Conservation (phyloP, 805 yeast species). For the Wickerhamomyces sydowiorum region DNA sequence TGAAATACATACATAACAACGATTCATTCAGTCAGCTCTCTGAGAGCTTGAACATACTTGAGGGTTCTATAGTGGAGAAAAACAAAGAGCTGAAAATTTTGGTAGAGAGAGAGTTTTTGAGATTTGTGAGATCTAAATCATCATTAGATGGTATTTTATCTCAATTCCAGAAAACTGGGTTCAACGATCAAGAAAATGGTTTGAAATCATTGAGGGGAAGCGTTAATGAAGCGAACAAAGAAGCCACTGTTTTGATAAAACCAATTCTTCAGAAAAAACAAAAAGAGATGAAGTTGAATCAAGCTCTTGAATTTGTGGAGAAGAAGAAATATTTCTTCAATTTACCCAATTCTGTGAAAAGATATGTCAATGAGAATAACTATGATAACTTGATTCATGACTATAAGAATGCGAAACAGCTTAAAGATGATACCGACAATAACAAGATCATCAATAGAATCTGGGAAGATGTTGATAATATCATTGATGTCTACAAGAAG, state of each 20-base stretch:
- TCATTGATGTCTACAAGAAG: conserved; percentile 49
- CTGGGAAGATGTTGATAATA: conserved; percentile 49
- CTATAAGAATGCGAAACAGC: conserved; percentile 44
- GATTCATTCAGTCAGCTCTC: conserved; percentile 48
- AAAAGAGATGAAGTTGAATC: conserved; percentile 41
- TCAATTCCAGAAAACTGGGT: conserved; percentile 40
- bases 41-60: conserved; percentile 42
- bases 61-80: conserved; percentile 41
- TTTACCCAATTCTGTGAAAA: conserved; percentile 44
- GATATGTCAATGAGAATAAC: conserved; percentile 41
- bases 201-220: conserved; percentile 33
- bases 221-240: conserved; percentile 43
- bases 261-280: conserved; percentile 51
- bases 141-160: conserved; percentile 54
- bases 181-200: conserved; percentile 17
- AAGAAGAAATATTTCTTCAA: conserved; percentile 49
- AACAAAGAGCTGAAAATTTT: conserved; percentile 43
- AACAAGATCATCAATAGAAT: conserved; percentile 40
- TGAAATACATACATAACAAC: conserved; percentile 48
- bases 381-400: conserved; percentile 53
- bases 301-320: conserved; percentile 45
- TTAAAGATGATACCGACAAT: conserved; percentile 20
- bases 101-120: conserved; percentile 55
- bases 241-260: conserved; percentile 47
- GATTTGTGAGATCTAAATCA: conserved; percentile 61